These are phyloP conservation scores for Pyrenophora graminea DNA, from an alignment of 2,329 filamentous ascomycete species.

Conservation along the genomic window DNA sequence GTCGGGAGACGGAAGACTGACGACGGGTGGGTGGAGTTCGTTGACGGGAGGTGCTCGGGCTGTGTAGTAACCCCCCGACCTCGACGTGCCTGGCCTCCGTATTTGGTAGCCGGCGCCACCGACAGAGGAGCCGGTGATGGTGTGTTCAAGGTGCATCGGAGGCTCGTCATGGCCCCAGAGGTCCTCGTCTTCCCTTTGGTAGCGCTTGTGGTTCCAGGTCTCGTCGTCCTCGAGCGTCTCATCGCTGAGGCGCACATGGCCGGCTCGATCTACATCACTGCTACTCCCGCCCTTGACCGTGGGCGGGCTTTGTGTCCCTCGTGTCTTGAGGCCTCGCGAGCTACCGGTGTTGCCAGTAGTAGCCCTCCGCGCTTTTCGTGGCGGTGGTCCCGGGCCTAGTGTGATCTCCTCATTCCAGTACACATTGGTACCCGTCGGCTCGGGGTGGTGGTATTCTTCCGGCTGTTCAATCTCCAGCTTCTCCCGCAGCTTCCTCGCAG, in stretches of 20 bases:
- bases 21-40: constrained; percentile 82
- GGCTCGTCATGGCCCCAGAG: constrained; percentile 72
- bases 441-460: constrained; percentile 75
- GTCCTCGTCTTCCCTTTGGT: constrained; percentile 86
- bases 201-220: constrained; percentile 73
- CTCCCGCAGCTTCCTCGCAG: constrained; percentile 67
- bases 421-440: constrained; percentile 82
- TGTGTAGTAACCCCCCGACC: constrained; percentile 44
- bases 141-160: constrained; percentile 37
- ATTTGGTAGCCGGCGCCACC: constrained; percentile 29
- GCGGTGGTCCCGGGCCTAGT: constrained; percentile 75
- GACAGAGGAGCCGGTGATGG: constrained; percentile 36
- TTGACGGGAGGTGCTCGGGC: constrained; percentile 72
- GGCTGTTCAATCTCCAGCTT: constrained; percentile 71
- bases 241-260: constrained; percentile 37
- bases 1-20: constrained; percentile 72
- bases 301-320: constrained; percentile 55
- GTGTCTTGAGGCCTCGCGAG: constrained; percentile 63
- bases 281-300: constrained; percentile 53
- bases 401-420: constrained; percentile 88
- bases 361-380: constrained; percentile 61
- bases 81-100: constrained; percentile 34
- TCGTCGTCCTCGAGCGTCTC: constrained; percentile 51
- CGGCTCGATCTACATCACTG: constrained; percentile 32
- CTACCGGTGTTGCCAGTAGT: constrained; percentile 49